Conservation (phyloP, 805 yeast species). For the Ogataea naganishii region DNA sequence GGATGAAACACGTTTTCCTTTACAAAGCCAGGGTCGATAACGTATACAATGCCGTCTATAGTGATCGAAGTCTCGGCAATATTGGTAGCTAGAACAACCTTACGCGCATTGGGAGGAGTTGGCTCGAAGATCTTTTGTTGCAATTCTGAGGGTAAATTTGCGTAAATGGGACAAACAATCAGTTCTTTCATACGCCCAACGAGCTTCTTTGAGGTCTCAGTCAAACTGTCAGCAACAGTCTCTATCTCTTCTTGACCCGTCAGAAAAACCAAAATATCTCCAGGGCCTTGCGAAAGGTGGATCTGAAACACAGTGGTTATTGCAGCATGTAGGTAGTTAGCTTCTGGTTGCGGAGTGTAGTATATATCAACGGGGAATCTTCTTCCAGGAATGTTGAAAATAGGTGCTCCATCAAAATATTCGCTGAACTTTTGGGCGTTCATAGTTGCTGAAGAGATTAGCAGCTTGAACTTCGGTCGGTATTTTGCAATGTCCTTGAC, state of each 20-base stretch:
- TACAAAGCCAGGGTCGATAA: constrained; percentile 91
- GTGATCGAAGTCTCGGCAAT: constrained; percentile 97
- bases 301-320: constrained; percentile 82
- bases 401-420: constrained; percentile 78
- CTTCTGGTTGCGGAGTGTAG: constrained; percentile 81
- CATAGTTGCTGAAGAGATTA: constrained; percentile 92
- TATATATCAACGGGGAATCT: constrained; percentile 85
- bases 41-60: constrained; percentile 91
- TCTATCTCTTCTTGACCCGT: constrained; percentile 98
- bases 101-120: constrained; percentile 70
- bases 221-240: constrained; percentile 58
- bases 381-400: constrained; percentile 85
- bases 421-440: constrained; percentile 81
- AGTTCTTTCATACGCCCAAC: constrained; percentile 55
- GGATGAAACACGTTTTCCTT: constrained; percentile 89
- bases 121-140: constrained; percentile 81
- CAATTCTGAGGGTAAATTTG: constrained; percentile 79
- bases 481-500: constrained; percentile 58
- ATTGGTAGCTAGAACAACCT: constrained; percentile 90
- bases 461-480: constrained; percentile 62
- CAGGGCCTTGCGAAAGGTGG: constrained; percentile 61
- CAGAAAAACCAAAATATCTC: constrained; percentile 83
- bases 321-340: constrained; percentile 86
- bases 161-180: constrained; percentile 79
- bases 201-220: constrained; percentile 55